Evolutionary conservation across 1,284 basidiomycete genomes (phyloP).

Genomic region (Trichosporon asahii): DNA sequence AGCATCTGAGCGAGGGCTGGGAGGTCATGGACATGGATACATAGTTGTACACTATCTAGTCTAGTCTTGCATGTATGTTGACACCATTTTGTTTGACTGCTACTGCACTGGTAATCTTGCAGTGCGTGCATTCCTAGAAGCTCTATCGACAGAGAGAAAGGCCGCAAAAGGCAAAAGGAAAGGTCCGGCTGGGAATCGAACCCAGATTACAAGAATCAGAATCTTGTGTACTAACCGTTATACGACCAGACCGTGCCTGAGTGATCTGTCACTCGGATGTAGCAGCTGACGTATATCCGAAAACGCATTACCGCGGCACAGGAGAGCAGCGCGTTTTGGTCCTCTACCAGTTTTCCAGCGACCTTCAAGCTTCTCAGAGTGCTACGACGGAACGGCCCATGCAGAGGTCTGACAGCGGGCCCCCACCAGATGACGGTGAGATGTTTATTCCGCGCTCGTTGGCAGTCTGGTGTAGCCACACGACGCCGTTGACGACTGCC

Average conservation of each 20-base stretch:
- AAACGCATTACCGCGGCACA: too few relatives aligned
- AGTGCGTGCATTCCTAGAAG: too few relatives aligned
- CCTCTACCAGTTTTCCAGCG: too few relatives aligned
- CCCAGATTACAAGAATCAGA: not conserved
- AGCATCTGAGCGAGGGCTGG: slow-evolving; percentile 40
- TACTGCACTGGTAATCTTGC: not conserved
- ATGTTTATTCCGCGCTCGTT: too few relatives aligned
- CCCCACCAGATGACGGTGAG: too few relatives aligned
- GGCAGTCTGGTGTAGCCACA: too few relatives aligned
- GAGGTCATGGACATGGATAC: slow-evolving; percentile 34
- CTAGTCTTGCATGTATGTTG: slow-evolving; percentile 6
- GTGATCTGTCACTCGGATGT: not conserved
- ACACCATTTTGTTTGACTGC: not conserved
- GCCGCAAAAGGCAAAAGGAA: not conserved
- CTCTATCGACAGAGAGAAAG: too few relatives aligned
- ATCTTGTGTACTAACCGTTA: slow-evolving; percentile 2
- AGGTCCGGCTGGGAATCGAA: slow-evolving; percentile 2
- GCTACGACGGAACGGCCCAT: too few relatives aligned
- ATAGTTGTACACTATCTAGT: slow-evolving; percentile 3
- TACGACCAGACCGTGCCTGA: not conserved
- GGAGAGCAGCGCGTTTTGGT: too few relatives aligned
- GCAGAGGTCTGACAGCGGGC: too few relatives aligned
- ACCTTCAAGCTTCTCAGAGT: too few relatives aligned
- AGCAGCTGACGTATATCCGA: not conserved
- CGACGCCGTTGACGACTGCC: too few relatives aligned